Conservation (phyloP, 192 early-diverging fungal species). For the Coemansia sp. region DNA sequence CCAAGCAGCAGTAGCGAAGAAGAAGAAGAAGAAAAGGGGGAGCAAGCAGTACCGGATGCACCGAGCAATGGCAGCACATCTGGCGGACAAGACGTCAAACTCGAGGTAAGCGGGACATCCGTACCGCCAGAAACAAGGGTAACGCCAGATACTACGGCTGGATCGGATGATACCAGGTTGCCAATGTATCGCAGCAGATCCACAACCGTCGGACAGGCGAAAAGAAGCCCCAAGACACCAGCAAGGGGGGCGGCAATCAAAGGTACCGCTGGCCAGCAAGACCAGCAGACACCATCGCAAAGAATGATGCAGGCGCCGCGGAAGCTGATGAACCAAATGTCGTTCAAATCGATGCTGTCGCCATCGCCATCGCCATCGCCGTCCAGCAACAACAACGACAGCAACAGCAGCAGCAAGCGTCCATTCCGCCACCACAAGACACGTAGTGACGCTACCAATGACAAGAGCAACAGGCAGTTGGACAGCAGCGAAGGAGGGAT, state of each 20-base stretch:
- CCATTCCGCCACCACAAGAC: background rate
- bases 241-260: background rate
- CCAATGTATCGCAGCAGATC: background rate
- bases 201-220: background rate
- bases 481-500: constrained; percentile 9
- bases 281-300: background rate
- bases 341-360: constrained; percentile 18
- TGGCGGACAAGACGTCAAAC: background rate
- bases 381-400: background rate
- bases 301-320: constrained; percentile 17
- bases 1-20: constrained; percentile 17
- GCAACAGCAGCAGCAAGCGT: background rate
- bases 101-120: background rate
- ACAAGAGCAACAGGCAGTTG: background rate
- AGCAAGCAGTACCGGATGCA: background rate
- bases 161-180: no score
- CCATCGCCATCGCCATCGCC: constrained; percentile 13
- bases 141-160: no score
- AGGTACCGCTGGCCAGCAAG: background rate
- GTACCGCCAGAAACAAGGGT: background rate
- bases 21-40: background rate
- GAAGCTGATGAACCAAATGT: constrained; percentile 33
- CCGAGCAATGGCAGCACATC: no score
- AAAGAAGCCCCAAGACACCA: background rate
- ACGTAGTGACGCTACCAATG: background rate